phyloP scores from a whole-genome alignment of 2,329 filamentous ascomycete genomes.

The Byssothecium circinans region DNA sequence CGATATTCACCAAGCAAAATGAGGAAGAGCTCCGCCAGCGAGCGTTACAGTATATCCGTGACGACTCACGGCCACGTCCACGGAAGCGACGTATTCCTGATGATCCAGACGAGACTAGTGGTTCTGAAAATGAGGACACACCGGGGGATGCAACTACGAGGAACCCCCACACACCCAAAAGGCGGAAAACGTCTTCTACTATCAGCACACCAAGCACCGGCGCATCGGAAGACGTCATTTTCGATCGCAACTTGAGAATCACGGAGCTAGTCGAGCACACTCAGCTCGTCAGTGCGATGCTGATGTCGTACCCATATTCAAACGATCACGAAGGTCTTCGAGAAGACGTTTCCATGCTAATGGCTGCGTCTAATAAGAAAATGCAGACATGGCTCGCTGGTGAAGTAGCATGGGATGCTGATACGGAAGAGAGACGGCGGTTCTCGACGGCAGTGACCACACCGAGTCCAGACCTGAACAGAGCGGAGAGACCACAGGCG shows the following conservation, averaged over 20 bases:
- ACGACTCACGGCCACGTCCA: slow-evolving; percentile 10
- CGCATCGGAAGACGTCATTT: slow-evolving; percentile 5
- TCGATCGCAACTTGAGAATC: slow-evolving; percentile 9
- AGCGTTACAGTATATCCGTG: slow-evolving; percentile 17
- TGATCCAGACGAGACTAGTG: slow-evolving; percentile 9
- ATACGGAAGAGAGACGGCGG: slow-evolving; percentile 3
- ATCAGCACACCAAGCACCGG: slow-evolving; percentile 4
- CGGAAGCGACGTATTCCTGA: slow-evolving; percentile 13
- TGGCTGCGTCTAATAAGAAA: slow-evolving; percentile 13
- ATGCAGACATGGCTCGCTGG: slow-evolving; percentile 18
- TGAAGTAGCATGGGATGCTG: background rate
- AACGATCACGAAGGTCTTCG: slow-evolving; percentile 14
- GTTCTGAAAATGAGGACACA: slow-evolving; percentile 3
- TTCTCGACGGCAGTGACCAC: background rate
- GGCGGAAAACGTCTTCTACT: background rate
- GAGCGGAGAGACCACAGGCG: background rate
- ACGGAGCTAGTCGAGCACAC: slow-evolving; percentile 18
- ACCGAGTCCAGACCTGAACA: background rate
- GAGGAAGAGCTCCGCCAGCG: slow-evolving; percentile 20
- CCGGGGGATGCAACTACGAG: background rate
- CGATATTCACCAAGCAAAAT: background rate
- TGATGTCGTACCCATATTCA: slow-evolving; percentile 20
- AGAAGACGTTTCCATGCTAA: slow-evolving; percentile 24
- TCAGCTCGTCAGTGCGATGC: slow-evolving; percentile 16
- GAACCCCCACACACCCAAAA: background rate